phyloP scores from a whole-genome alignment of 192 early-diverging fungal genomes.

The Phlyctochytrium arcticum region DNA sequence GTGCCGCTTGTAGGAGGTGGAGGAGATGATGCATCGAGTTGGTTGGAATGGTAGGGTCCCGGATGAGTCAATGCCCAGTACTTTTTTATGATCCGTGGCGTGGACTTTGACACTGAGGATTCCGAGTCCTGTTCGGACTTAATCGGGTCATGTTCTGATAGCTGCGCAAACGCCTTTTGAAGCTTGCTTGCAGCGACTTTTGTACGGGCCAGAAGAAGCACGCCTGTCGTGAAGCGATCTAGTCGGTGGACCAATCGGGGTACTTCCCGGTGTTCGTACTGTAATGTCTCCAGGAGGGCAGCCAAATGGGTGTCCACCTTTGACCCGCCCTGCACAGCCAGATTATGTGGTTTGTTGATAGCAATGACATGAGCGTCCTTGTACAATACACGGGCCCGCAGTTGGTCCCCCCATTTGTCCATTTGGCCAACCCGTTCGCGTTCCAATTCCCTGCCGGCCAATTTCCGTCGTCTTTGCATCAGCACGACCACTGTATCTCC shows the following conservation, averaged over 20 bases:
- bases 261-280: constrained; percentile 23
- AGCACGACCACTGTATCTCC: constrained; percentile 36
- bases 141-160: too few species aligned
- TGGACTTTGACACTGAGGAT: too few species aligned
- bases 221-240: constrained; percentile 49
- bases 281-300: constrained; percentile 24
- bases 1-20: too few species aligned
- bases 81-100: too few species aligned
- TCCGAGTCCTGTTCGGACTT: too few species aligned
- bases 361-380: constrained; percentile 41
- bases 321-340: constrained; percentile 48
- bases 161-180: too few species aligned
- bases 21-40: too few species aligned
- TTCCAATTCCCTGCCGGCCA: too few species aligned
- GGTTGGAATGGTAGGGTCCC: neutral
- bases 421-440: too few species aligned
- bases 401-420: neutral
- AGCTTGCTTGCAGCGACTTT: constrained; percentile 31
- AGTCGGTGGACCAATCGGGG: constrained; percentile 47
- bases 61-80: neutral
- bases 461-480: constrained; percentile 5
- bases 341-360: constrained; percentile 40
- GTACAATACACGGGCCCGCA: constrained; percentile 34
- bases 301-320: constrained; percentile 31
- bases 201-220: constrained; percentile 42